Percentiles rank a stretch among this genome's conserved stretches.
phyloP scores from a whole-genome alignment of 1,284 basidiomycete species.

The Anthracocystis panici-leucophaei region DNA sequence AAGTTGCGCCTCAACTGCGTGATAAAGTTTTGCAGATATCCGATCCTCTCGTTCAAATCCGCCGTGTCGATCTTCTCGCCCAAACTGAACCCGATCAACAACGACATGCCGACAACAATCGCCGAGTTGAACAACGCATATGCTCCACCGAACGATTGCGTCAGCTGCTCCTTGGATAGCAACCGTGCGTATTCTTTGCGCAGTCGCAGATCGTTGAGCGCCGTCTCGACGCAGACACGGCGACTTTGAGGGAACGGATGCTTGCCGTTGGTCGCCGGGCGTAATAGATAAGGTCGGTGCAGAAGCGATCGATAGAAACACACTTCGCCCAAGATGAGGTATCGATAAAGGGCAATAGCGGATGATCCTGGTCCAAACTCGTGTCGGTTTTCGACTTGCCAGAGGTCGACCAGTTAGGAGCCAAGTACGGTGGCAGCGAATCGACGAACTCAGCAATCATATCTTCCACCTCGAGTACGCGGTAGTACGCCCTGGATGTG shows the following conservation, averaged over 20 bases:
- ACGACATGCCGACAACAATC: constrained; percentile 51
- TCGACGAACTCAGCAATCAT: constrained; percentile 52
- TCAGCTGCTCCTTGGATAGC: constrained; percentile 41
- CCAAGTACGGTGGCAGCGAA: constrained; percentile 46
- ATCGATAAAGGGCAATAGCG: constrained; percentile 47
- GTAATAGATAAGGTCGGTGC: constrained; percentile 46
- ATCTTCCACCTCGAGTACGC: constrained; percentile 50
- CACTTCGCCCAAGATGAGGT: constrained; percentile 46
- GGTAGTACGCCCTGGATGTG: constrained; percentile 42
- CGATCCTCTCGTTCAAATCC: constrained; percentile 45
- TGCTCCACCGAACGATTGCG: constrained; percentile 49
- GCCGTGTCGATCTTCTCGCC: constrained; percentile 40
- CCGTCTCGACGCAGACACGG: constrained; percentile 44
- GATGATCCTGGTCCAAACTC: constrained; percentile 49
- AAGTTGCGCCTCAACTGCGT: constrained; percentile 43
- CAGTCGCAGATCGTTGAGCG: constrained; percentile 48
- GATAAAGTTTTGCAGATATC: constrained; percentile 51
- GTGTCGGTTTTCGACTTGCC: constrained; percentile 44
- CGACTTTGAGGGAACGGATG: constrained; percentile 49
- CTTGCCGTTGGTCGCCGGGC: constrained; percentile 42
- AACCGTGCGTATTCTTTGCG: constrained; percentile 40
- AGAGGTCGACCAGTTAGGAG: constrained; percentile 36
- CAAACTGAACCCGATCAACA: constrained; percentile 43
- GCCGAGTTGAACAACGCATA: constrained; percentile 55
- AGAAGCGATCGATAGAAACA: constrained; percentile 53